Conservation (phyloP, 768 basidiomycete genomes). For the Russula ochroleuca region DNA sequence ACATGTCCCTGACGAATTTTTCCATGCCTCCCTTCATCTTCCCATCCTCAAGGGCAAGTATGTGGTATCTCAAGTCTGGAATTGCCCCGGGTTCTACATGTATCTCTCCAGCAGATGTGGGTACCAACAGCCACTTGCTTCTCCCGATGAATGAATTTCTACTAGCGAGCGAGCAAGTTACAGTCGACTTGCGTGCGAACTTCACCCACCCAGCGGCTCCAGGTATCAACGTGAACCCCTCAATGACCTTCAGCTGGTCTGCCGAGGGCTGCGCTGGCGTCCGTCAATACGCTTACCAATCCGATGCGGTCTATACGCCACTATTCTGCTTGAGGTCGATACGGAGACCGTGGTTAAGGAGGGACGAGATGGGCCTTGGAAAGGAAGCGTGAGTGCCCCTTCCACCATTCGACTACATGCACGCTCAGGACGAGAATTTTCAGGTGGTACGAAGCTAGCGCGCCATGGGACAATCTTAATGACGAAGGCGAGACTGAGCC, state of each 20-base stretch:
- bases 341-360: background rate
- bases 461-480: slow-evolving; percentile 15
- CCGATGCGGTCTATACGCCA: slow-evolving; percentile 7
- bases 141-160: background rate
- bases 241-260: background rate
- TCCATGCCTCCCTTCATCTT: background rate
- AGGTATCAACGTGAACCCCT: background rate
- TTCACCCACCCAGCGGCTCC: background rate
- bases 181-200: slow-evolving; percentile 2
- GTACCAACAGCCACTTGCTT: background rate
- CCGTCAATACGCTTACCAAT: slow-evolving; percentile 7
- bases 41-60: slow-evolving; percentile 7
- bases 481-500: slow-evolving; percentile 18
- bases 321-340: slow-evolving; percentile 6
- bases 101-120: slow-evolving; percentile 15
- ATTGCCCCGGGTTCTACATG: slow-evolving; percentile 16
- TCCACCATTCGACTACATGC: background rate
- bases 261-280: slow-evolving; percentile 11
- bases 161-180: slow-evolving; percentile 10
- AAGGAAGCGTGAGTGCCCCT: slow-evolving; percentile 5
- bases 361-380: background rate
- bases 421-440: slow-evolving; percentile 1
- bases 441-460: slow-evolving; percentile 18
- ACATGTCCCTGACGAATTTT: slow-evolving; percentile 7
- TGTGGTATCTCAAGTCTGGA: slow-evolving; percentile 1